Percentiles rank a stretch among this genome's conserved stretches.
Conservation (phyloP, 129 eudicot species). For the Flaveria brownii region DNA sequence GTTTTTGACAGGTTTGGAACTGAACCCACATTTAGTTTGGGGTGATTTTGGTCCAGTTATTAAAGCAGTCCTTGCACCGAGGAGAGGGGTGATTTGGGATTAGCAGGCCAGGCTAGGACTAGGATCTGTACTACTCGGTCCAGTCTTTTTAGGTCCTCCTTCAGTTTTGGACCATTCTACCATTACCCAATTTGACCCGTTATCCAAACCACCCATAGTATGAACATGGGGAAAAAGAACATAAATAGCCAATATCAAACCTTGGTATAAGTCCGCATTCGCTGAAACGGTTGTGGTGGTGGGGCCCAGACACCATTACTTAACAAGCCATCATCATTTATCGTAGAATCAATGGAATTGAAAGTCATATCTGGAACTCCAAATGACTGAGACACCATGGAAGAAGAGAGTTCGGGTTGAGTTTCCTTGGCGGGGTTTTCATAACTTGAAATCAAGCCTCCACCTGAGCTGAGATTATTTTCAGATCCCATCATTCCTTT, state of each 20-base stretch:
- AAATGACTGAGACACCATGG: conserved; percentile 89
- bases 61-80: background rate
- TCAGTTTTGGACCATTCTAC: background rate
- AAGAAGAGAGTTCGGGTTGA: conserved; percentile 80
- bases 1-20: background rate
- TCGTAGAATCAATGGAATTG: conserved; percentile 74
- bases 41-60: background rate
- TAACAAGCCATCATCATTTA: conserved; percentile 69
- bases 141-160: background rate
- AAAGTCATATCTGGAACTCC: conserved; percentile 91
- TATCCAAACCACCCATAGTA: background rate
- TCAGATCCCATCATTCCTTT: conserved; percentile 65
- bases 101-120: background rate
- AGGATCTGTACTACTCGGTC: background rate
- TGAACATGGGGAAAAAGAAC: background rate
- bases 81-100: background rate
- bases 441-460: conserved; percentile 43
- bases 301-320: conserved; percentile 76
- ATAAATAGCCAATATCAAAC: conserved; percentile 30
- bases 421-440: conserved; percentile 57
- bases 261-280: conserved; percentile 92
- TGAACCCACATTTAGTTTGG: background rate
- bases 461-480: conserved; percentile 61
- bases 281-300: conserved; percentile 70
- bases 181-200: background rate